Evolutionary conservation across 208 protist species (phyloP).

Genomic region (Tetramitus jugosus): DNA sequence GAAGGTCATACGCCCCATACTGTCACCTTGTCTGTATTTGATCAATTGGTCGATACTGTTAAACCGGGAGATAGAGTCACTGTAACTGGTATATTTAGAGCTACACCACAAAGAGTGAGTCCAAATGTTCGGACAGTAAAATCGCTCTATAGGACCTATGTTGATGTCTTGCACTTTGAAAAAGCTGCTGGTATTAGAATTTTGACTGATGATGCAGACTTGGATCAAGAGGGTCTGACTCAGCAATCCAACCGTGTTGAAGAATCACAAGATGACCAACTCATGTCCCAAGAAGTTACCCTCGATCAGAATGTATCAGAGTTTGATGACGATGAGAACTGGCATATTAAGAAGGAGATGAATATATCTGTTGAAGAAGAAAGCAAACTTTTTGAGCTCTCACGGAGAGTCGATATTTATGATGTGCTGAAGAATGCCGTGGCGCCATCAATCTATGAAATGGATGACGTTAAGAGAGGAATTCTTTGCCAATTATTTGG

Average conservation of each 20-base stretch:
- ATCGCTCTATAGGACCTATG: slow-evolving; percentile 88
- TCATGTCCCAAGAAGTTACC: background rate
- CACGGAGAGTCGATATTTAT: slow-evolving; percentile 77
- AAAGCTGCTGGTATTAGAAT: slow-evolving; percentile 45
- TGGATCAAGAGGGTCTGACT: background rate
- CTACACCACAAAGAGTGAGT: slow-evolving; percentile 79
- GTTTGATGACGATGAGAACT: background rate
- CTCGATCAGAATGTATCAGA: background rate
- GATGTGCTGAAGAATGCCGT: slow-evolving; percentile 82
- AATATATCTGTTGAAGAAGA: background rate
- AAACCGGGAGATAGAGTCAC: slow-evolving; percentile 94
- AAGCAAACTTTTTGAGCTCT: slow-evolving; percentile 34
- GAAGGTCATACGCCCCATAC: slow-evolving; percentile 97
- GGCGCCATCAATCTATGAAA: slow-evolving; percentile 92
- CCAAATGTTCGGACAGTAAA: slow-evolving; percentile 77
- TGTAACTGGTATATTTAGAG: slow-evolving; percentile 95
- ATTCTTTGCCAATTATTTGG: slow-evolving; percentile 97
- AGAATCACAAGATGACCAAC: slow-evolving; percentile 2
- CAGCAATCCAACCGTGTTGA: slow-evolving; percentile 2
- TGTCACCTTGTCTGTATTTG: slow-evolving; percentile 86
- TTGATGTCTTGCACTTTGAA: slow-evolving; percentile 94
- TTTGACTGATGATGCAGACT: background rate
- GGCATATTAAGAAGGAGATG: background rate
- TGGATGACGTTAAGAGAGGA: slow-evolving; percentile 97
- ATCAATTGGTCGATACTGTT: slow-evolving; percentile 83